Percentiles rank a stretch among this genome's conserved stretches.
phyloP scores from a whole-genome alignment of 352 stramenopile genomes.

The Pythium sp. region DNA sequence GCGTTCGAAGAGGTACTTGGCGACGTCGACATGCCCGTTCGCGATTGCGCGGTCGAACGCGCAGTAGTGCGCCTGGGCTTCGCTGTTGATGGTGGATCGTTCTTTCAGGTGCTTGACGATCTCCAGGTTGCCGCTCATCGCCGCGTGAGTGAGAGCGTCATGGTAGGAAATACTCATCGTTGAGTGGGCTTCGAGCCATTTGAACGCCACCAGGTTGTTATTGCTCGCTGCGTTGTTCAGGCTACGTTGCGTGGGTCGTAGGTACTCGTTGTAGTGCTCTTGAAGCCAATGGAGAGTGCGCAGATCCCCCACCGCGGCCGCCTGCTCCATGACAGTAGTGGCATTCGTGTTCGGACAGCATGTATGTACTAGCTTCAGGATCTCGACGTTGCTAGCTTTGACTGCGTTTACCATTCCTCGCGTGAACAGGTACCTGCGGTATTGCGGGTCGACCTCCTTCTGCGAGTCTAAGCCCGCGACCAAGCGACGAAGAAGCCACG shows the following conservation, averaged over 20 bases:
- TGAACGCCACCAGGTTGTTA: background rate
- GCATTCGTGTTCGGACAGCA: background rate
- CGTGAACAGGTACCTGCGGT: background rate
- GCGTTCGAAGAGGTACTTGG: conserved; percentile 1
- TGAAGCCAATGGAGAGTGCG: background rate
- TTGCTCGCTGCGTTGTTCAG: background rate
- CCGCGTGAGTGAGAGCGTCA: background rate
- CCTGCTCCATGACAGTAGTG: background rate
- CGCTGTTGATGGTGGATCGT: background rate
- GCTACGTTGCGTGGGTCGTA: background rate
- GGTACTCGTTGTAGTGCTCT: background rate
- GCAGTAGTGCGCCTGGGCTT: background rate
- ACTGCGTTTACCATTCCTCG: background rate
- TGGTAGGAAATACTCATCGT: background rate
- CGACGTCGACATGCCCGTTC: conserved; percentile 1
- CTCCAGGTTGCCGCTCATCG: background rate
- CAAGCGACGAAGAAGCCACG: background rate
- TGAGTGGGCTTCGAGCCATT: background rate
- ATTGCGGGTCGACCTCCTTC: background rate
- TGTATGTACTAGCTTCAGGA: background rate
- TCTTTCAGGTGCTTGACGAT: conserved; percentile 3
- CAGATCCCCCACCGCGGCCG: background rate
- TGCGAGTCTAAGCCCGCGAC: background rate
- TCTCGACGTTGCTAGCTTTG: background rate
- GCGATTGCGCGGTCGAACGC: conserved; percentile 1